Conservation (phyloP, 345 rosid genomes). For the Capsella bursapastoris region DNA sequence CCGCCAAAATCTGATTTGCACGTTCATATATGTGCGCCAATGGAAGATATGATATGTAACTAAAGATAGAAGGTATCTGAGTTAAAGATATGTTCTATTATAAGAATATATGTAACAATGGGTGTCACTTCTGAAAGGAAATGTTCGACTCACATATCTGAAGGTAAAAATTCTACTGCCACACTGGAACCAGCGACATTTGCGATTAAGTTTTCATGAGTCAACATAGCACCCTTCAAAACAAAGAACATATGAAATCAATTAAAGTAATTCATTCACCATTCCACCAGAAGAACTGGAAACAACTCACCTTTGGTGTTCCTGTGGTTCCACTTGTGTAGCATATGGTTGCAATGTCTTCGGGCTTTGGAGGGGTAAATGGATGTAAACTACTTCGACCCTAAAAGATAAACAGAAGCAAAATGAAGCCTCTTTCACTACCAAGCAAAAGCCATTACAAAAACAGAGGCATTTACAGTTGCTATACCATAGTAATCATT, state of each 20-base stretch:
- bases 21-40: conserved; percentile 95
- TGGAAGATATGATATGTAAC: conserved; percentile 92
- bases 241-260: conserved; percentile 20
- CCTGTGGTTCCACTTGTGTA: conserved; percentile 99
- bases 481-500: not conserved
- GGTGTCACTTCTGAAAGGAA: conserved; percentile 3
- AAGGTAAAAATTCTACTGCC: conserved; percentile 47
- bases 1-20: conserved; percentile 65
- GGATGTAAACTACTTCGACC: conserved; percentile 75
- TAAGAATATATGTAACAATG: conserved; percentile 2
- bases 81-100: not conserved
- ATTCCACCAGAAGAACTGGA: conserved; percentile 6
- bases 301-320: conserved; percentile 74
- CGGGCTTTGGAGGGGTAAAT: conserved; percentile 75
- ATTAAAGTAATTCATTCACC: conserved; percentile 13
- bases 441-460: conserved; percentile 14
- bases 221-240: conserved; percentile 76
- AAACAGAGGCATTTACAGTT: conserved; percentile 6
- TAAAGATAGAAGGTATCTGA: conserved; percentile 41
- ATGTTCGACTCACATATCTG: conserved; percentile 77
- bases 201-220: conserved; percentile 87
- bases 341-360: conserved; percentile 91
- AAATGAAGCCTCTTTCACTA: conserved; percentile 28
- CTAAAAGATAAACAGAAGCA: conserved; percentile 53
- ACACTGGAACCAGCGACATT: conserved; percentile 67